Conservation (phyloP, 495 filamentous ascomycete genomes). For the Talaromyces wortmannii region DNA sequence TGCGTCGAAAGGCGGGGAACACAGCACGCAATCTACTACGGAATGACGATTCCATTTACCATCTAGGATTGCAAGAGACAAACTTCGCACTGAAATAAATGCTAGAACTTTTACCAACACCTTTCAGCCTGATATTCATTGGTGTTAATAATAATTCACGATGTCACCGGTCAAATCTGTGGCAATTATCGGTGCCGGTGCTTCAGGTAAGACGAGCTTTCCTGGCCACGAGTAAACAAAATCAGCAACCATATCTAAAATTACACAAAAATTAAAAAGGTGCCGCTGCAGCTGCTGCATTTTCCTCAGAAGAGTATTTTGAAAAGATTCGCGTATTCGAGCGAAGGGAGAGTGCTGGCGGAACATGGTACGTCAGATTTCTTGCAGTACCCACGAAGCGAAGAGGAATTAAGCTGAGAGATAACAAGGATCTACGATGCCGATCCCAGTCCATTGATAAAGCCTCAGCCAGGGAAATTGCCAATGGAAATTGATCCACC, state of each 20-base stretch:
- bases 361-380: conserved; percentile 36
- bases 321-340: conserved; percentile 43
- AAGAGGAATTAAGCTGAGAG: not conserved
- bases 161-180: conserved; percentile 30
- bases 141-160: no score
- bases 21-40: not conserved
- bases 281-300: conserved; percentile 34
- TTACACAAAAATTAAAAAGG: conserved; percentile 16
- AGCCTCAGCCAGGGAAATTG: conserved; percentile 27
- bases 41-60: not conserved
- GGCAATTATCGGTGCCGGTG: conserved; percentile 44
- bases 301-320: conserved; percentile 40
- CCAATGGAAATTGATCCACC: conserved; percentile 34
- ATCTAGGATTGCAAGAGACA: no score
- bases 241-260: not conserved
- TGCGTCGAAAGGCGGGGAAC: no score
- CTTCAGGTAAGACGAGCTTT: conserved; percentile 27
- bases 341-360: conserved; percentile 34
- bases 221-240: not conserved
- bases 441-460: conserved; percentile 16
- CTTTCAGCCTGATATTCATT: no score
- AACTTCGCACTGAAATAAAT: no score
- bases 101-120: no score
- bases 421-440: conserved; percentile 37
- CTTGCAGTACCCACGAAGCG: not conserved